phyloP scores from a whole-genome alignment of 805 yeast species.

The Myxozyma neotropica region DNA sequence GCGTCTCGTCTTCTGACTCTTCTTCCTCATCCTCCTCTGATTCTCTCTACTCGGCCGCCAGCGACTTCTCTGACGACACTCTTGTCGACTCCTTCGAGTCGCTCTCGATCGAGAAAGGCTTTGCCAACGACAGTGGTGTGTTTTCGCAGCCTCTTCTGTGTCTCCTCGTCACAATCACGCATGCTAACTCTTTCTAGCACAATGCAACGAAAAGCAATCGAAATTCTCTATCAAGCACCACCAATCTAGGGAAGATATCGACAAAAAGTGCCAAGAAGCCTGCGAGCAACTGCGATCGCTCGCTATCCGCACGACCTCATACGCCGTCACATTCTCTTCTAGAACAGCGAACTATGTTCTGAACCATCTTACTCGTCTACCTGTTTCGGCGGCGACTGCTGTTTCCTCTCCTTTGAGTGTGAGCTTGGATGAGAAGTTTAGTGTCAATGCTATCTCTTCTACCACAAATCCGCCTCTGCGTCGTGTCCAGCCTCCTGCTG shows the following conservation, averaged over 20 bases:
- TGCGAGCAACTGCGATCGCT: not conserved
- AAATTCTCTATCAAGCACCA: not conserved
- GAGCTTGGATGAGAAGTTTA: not conserved
- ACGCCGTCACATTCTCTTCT: not conserved
- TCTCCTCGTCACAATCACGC: too few species aligned
- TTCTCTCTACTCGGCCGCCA: not conserved
- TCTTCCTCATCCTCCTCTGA: not conserved
- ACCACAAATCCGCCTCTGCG: too few species aligned
- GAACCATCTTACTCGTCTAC: too few species aligned
- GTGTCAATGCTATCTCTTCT: not conserved
- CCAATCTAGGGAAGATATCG: too few species aligned
- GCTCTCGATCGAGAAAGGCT: not conserved
- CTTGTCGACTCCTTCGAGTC: slow-evolving; percentile 1
- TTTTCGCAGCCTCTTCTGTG: too few species aligned
- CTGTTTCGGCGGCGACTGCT: too few species aligned
- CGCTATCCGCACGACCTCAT: not conserved
- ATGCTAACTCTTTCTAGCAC: not conserved
- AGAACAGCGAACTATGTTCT: too few species aligned
- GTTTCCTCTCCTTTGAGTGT: not conserved
- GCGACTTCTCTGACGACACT: not conserved
- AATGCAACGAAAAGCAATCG: not conserved
- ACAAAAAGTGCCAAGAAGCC: not conserved
- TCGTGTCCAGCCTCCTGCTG: too few species aligned
- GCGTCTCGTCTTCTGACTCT: slow-evolving; percentile 4
- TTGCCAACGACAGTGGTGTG: too few species aligned